These are phyloP conservation scores for Trichoderma aggressivum DNA, from an alignment of 2,329 filamentous ascomycete species.

Conservation along the genomic window DNA sequence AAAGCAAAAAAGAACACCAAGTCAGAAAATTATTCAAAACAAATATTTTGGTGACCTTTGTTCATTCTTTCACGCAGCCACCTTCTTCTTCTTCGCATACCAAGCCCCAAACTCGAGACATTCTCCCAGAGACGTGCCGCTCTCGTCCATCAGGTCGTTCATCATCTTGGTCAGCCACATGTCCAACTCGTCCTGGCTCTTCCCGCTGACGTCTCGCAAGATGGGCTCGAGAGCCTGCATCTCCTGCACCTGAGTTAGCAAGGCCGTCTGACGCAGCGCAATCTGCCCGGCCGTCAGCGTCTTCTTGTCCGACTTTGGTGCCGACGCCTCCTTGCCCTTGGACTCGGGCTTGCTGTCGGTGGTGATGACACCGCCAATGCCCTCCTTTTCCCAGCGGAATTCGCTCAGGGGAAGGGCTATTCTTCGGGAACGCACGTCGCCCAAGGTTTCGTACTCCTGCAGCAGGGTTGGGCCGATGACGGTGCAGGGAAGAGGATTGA, in stretches of 20 bases:
- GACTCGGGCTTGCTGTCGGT: conserved; percentile 57
- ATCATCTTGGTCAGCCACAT: conserved; percentile 86
- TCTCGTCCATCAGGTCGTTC: conserved; percentile 74
- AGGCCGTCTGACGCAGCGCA: conserved; percentile 73
- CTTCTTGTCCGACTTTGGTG: conserved; percentile 35
- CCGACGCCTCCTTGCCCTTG: conserved; percentile 43
- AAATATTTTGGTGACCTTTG: background rate
- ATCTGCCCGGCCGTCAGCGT: conserved; percentile 65
- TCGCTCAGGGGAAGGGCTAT: conserved; percentile 85
- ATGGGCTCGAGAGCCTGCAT: conserved; percentile 83
- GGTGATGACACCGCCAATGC: conserved; percentile 60
- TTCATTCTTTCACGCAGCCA: background rate
- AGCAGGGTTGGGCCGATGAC: conserved; percentile 71
- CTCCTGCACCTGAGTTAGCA: conserved; percentile 76
- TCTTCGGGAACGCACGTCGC: conserved; percentile 67
- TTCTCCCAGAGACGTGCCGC: conserved; percentile 77
- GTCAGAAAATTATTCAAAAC: background rate
- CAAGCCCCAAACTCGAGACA: conserved; percentile 85
- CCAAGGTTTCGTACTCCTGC: conserved; percentile 72
- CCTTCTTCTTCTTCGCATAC: conserved; percentile 69
- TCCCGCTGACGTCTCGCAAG: conserved; percentile 76
- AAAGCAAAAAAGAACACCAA: background rate
- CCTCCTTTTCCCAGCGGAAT: conserved; percentile 81
- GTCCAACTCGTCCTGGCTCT: conserved; percentile 90
- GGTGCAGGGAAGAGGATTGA: conserved; percentile 75